Percentiles rank a stretch among this genome's conserved stretches.
These are phyloP conservation scores for Nakaseomyces kungkrabaensis DNA, from an alignment of 1,139 yeast species.

Conservation along the genomic window DNA sequence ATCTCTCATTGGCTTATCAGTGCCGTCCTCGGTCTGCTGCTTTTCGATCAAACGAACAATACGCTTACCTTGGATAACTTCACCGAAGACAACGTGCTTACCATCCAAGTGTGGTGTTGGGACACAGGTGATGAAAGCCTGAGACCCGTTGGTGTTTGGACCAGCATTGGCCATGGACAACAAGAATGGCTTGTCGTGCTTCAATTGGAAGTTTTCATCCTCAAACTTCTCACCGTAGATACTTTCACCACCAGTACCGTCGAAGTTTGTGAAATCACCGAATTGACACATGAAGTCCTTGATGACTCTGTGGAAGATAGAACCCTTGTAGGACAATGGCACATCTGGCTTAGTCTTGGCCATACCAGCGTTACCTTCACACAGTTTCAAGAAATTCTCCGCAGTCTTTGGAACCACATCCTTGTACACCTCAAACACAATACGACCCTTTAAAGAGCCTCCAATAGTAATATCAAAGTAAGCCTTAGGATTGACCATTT, in stretches of 20 bases:
- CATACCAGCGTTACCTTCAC: slow-evolving; percentile 80
- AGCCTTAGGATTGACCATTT: slow-evolving; percentile 38
- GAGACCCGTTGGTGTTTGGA: slow-evolving; percentile 91
- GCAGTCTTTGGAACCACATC: slow-evolving; percentile 89
- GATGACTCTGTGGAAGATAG: slow-evolving; percentile 85
- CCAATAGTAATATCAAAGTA: slow-evolving; percentile 69
- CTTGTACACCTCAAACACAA: slow-evolving; percentile 63
- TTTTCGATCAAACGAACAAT: slow-evolving; percentile 71
- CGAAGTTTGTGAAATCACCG: slow-evolving; percentile 85
- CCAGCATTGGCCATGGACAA: slow-evolving; percentile 97
- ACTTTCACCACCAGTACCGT: slow-evolving; percentile 92
- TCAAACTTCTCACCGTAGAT: slow-evolving; percentile 93
- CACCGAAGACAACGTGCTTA: slow-evolving; percentile 94
- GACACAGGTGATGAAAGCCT: slow-evolving; percentile 83
- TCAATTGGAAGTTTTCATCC: slow-evolving; percentile 73
- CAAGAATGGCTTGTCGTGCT: slow-evolving; percentile 77
- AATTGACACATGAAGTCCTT: slow-evolving; percentile 91
- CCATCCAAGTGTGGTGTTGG: slow-evolving; percentile 82
- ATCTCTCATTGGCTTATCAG: slow-evolving; percentile 55
- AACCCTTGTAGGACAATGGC: slow-evolving; percentile 66
- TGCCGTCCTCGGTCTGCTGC: slow-evolving; percentile 45
- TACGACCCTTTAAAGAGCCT: slow-evolving; percentile 56
- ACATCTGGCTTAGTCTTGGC: slow-evolving; percentile 46
- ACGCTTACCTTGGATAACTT: slow-evolving; percentile 73
- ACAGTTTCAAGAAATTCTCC: slow-evolving; percentile 82